phyloP scores from a whole-genome alignment of 2,329 filamentous ascomycete species.

The Ascochyta koolunga region DNA sequence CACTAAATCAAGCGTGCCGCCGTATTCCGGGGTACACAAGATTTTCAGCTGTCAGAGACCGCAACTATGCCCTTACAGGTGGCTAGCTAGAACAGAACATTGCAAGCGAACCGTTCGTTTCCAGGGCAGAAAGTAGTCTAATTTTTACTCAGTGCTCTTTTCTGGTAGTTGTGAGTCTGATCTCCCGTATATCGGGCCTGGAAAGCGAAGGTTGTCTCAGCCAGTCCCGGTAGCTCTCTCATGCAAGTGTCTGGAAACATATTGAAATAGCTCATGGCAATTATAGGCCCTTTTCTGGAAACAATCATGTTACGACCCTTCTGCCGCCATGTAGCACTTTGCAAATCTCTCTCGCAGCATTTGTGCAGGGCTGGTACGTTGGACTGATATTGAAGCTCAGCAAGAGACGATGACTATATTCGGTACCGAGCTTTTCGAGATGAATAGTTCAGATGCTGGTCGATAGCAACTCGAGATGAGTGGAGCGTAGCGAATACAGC shows the following conservation, averaged over 20 bases:
- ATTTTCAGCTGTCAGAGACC: background rate
- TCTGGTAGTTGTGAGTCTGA: background rate
- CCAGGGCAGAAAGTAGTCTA: background rate
- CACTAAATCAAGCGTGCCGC: background rate
- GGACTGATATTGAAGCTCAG: background rate
- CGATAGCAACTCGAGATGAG: background rate
- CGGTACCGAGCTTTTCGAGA: background rate
- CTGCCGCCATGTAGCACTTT: background rate
- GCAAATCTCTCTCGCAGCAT: background rate
- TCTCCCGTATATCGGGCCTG: background rate
- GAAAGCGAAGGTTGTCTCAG: background rate
- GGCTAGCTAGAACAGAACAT: background rate
- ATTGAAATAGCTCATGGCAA: background rate
- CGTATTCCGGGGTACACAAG: constrained; percentile 24
- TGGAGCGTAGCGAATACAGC: background rate
- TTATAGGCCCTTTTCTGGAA: background rate
- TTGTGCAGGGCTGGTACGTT: background rate
- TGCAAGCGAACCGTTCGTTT: background rate
- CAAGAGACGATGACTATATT: background rate
- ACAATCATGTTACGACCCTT: background rate
- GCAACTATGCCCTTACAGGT: background rate
- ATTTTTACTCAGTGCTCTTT: background rate
- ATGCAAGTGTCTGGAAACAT: background rate
- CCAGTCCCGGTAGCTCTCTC: background rate
- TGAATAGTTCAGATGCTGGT: constrained; percentile 15